phyloP scores from a whole-genome alignment of 352 stramenopile genomes.

The Globisporangium spinosum region DNA sequence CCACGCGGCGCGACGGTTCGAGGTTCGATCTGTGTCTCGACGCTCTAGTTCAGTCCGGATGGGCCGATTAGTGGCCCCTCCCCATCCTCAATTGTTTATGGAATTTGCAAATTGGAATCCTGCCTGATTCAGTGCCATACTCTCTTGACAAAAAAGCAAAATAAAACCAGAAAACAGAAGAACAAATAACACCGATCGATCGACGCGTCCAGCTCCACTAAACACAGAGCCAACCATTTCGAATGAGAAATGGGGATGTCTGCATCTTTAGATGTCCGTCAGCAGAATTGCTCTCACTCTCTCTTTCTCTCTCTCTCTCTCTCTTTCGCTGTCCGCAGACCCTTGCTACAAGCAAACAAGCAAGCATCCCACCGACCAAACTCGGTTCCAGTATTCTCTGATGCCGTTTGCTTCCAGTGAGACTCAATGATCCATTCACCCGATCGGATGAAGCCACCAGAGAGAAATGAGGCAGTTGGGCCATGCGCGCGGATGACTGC shows the following conservation, averaged over 20 bases:
- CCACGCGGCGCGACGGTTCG: not conserved
- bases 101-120: not conserved
- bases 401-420: too few relatives aligned
- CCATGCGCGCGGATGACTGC: too few relatives aligned
- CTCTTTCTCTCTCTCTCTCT: too few relatives aligned
- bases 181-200: not conserved
- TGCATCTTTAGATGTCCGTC: too few relatives aligned
- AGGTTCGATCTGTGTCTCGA: slow-evolving; percentile 4
- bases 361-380: too few relatives aligned
- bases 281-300: too few relatives aligned
- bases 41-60: slow-evolving; percentile 2
- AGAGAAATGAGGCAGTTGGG: too few relatives aligned
- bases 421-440: too few relatives aligned
- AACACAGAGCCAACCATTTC: not conserved
- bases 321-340: not conserved
- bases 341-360: too few relatives aligned
- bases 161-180: not conserved
- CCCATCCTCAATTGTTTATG: not conserved
- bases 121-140: not conserved
- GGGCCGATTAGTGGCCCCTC: not conserved
- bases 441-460: too few relatives aligned
- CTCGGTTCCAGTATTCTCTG: too few relatives aligned
- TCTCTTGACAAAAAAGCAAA: not conserved
- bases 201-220: not conserved
- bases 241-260: too few relatives aligned